These are phyloP conservation scores for Sicyos edulis DNA, from an alignment of 306 rosid species.

Conservation along the genomic window DNA sequence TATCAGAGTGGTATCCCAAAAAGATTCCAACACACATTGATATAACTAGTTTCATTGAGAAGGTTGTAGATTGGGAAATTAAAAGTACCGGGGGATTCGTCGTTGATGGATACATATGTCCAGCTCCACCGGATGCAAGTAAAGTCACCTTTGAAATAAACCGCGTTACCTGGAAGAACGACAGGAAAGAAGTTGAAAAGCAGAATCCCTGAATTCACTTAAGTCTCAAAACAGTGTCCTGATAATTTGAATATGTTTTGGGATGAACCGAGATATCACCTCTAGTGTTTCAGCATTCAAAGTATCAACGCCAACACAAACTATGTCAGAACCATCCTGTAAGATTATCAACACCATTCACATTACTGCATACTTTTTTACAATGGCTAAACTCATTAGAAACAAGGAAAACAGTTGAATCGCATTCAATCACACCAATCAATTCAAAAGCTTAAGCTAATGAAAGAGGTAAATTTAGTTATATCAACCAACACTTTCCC, in stretches of 20 bases:
- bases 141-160: conserved; percentile 88
- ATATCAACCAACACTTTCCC: no score
- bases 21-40: neutral
- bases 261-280: conserved; percentile 42
- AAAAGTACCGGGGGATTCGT: conserved; percentile 82
- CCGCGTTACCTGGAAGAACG: conserved; percentile 65
- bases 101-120: conserved; percentile 88
- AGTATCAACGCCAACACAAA: conserved; percentile 82
- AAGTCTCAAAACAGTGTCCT: conserved; percentile 13
- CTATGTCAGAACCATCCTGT: conserved; percentile 66
- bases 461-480: no score
- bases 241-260: neutral
- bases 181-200: conserved; percentile 23
- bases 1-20: neutral
- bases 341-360: conserved; percentile 28
- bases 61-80: conserved; percentile 14
- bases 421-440: no score
- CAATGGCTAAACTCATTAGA: neutral
- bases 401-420: neutral
- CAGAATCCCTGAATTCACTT: conserved; percentile 11
- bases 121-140: conserved; percentile 96
- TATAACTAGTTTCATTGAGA: neutral
- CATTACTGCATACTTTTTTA: neutral
- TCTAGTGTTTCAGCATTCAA: conserved; percentile 62
- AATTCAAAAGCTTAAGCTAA: no score